A percentile compares a stretch with the other conserved stretches of the same genome.
These are phyloP conservation scores for Mucor sp. DNA, from an alignment of 371 early-diverging fungal genomes.

Conservation along the genomic window DNA sequence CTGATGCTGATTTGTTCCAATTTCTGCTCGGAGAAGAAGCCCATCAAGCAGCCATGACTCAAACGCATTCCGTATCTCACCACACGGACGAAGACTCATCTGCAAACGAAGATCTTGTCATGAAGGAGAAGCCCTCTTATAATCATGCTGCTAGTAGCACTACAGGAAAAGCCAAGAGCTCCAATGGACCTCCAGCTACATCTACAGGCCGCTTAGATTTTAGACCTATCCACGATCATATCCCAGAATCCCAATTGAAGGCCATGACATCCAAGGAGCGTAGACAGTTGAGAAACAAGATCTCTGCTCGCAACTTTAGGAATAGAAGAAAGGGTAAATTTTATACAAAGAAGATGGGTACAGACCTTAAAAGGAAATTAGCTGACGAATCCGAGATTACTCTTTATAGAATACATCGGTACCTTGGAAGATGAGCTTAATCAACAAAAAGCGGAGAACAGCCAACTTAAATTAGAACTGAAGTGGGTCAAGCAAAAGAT, in stretches of 20 bases:
- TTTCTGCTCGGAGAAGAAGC: constrained; percentile 15
- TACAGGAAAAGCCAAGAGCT: not conserved
- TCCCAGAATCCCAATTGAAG: constrained; percentile 48
- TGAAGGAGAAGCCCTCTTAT: not conserved
- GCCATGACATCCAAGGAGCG: constrained; percentile 81
- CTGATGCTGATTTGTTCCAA: constrained; percentile 21
- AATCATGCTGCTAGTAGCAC: not conserved
- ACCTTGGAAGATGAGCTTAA: constrained; percentile 65
- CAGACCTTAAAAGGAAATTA: constrained; percentile 7
- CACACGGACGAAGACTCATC: constrained; percentile 9
- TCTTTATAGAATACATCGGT: constrained; percentile 70
- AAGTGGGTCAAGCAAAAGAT: constrained; percentile 35
- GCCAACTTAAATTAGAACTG: constrained; percentile 56
- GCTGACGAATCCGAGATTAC: constrained; percentile 19
- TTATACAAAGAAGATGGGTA: not conserved
- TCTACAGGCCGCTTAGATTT: constrained; percentile 24
- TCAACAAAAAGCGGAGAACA: constrained; percentile 55
- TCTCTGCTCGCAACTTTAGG: constrained; percentile 90
- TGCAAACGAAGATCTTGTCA: not conserved
- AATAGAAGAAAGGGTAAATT: constrained; percentile 81
- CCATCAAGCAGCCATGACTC: constrained; percentile 5
- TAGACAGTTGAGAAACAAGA: constrained; percentile 87
- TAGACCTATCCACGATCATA: constrained; percentile 17
- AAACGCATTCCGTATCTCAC: not conserved
- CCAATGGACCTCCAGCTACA: constrained; percentile 5